Evolutionary conservation across 169 alveolate species (phyloP).

Genomic region (Eimeria maxima): DNA sequence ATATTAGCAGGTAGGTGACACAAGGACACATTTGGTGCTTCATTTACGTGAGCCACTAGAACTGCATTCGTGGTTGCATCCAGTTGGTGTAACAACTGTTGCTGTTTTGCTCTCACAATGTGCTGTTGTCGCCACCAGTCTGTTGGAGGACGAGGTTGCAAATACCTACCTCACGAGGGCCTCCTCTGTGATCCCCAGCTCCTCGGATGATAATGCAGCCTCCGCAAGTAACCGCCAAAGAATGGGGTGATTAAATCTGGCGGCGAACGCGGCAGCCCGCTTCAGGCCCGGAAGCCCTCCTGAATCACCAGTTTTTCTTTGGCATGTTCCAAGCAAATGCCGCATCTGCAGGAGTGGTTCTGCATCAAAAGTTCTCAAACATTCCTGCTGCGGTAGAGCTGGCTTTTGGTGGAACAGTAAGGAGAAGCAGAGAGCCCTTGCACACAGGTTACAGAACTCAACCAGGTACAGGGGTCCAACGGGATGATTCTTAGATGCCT

Average conservation of each 20-base stretch:
- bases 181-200: conserved; percentile 53
- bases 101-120: not conserved
- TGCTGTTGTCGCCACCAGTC: not conserved
- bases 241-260: conserved; percentile 68
- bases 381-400: not conserved
- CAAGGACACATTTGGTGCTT: not conserved
- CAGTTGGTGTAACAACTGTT: not conserved
- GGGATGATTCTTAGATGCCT: not conserved
- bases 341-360: conserved; percentile 70
- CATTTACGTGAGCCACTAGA: not conserved
- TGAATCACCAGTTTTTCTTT: not conserved
- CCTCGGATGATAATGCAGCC: conserved; percentile 27
- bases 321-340: not conserved
- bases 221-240: conserved; percentile 60
- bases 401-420: not conserved
- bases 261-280: conserved; percentile 54
- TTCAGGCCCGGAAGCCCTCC: not conserved
- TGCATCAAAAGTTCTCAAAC: conserved; percentile 26
- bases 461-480: conserved; percentile 46
- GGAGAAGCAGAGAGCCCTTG: conserved; percentile 56
- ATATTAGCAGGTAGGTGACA: not conserved
- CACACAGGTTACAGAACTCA: conserved; percentile 52
- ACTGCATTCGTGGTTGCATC: not conserved
- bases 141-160: not conserved
- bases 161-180: conserved; percentile 52